Evolutionary conservation across 805 yeast species (phyloP).

Genomic region (Candida ovalis): DNA sequence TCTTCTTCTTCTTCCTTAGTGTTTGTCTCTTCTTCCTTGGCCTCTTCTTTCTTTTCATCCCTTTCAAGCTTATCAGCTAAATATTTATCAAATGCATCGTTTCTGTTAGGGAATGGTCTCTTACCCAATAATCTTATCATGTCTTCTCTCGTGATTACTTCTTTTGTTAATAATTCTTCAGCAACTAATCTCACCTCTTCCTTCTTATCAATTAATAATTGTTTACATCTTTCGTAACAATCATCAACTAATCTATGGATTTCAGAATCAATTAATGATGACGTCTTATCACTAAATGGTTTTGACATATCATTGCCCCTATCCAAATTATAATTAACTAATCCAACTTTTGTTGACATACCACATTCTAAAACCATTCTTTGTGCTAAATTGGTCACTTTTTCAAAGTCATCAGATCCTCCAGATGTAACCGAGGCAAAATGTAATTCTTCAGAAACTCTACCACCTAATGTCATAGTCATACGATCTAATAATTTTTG

Average conservation of each 20-base stretch:
- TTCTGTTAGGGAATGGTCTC: slow-evolving; percentile 73
- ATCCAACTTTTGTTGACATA: slow-evolving; percentile 79
- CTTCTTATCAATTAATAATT: slow-evolving; percentile 51
- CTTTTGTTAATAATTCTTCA: slow-evolving; percentile 64
- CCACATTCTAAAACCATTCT: slow-evolving; percentile 87
- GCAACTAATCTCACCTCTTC: slow-evolving; percentile 69
- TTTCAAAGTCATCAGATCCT: slow-evolving; percentile 89
- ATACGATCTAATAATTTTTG: slow-evolving; percentile 78
- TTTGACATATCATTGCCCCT: slow-evolving; percentile 49
- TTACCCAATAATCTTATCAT: slow-evolving; percentile 74
- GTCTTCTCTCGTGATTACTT: slow-evolving; percentile 77
- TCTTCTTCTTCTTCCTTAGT: not conserved
- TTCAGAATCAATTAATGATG: slow-evolving; percentile 62
- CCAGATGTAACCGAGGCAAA: slow-evolving; percentile 87
- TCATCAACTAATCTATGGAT: slow-evolving; percentile 63
- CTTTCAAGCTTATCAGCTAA: slow-evolving; percentile 37
- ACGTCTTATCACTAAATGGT: slow-evolving; percentile 73
- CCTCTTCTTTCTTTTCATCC: not conserved
- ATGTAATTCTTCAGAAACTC: slow-evolving; percentile 88
- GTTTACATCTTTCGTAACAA: slow-evolving; percentile 57
- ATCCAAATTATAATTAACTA: slow-evolving; percentile 48
- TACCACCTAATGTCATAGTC: slow-evolving; percentile 93
- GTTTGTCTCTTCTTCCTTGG: not conserved
- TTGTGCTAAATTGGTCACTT: slow-evolving; percentile 84
- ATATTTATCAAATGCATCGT: slow-evolving; percentile 89